Evolutionary conservation across 164 flowering plant genomes (phyloP), one percentile per base, ranked within the genome.

Genomic region (Vitis amurensis): DNA sequence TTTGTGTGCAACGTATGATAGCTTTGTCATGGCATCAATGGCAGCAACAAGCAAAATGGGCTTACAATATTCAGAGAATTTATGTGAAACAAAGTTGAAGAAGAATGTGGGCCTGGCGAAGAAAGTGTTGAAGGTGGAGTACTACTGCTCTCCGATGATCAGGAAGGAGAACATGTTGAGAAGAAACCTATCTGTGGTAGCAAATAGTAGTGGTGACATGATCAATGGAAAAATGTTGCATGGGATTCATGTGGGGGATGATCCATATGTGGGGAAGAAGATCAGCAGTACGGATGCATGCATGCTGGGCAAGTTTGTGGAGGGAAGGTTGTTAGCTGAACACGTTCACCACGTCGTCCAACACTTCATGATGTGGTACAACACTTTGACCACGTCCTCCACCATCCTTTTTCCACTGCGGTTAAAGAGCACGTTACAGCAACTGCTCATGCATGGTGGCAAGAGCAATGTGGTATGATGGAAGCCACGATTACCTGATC

Each of bases 161-260:
- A 23, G 27, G 44, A 37, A 37, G 44, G 44, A 37, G 44, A 37
- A 37, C 44, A 37, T 6, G 44, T 37, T 6, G 44, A 48, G 47
- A 5, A 15, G 59, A 59, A 17, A 69, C 2, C 14, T 79, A 47
- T 29, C 50, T 56, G 63, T 78, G 73, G 74, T 59, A 30, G 82
- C 85, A 0, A 75, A 76, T 60, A 23, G 58, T 9, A 55, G 63
- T 9, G 68, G 56, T 31, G 81, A 81, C 15, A 71, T 72, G 66
- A 63, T 88, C 50, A 83, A 85, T 67, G 89, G 90, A 27, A 87
- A 68, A 63, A 87, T 76, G 70, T 79, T 89, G 62, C 87, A 83
- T 71, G 89, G 88, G 9, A 51, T 73, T 69, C 50, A 67, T 69
- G 77, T 70, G 15, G 63, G 47, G 49, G 84, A 66, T 50, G 27